Evolutionary conservation across 495 filamentous ascomycete genomes (phyloP).

Genomic region (Penicillium chermesinum): DNA sequence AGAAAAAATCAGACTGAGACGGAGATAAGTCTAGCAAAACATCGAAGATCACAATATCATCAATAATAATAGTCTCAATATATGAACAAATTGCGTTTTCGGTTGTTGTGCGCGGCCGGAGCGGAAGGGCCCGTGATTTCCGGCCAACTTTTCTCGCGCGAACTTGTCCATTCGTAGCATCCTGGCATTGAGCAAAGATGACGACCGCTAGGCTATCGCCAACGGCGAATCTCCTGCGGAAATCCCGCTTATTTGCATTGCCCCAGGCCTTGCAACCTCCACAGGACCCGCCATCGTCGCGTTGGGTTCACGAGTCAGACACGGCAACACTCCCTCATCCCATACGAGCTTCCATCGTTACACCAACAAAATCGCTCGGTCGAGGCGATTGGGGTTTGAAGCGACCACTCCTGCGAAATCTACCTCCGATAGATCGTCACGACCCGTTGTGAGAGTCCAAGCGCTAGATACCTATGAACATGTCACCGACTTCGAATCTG

Average conservation of each 20-base stretch:
- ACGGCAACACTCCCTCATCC: constrained; percentile 73
- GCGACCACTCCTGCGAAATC: constrained; percentile 71
- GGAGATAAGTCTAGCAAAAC: too few species aligned
- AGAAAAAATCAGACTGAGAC: too few species aligned
- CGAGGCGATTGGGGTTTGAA: constrained; percentile 96
- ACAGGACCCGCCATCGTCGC: constrained; percentile 35
- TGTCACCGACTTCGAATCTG: constrained; percentile 83
- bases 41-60: too few species aligned
- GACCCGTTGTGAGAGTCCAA: constrained; percentile 63
- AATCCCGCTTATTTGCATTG: constrained; percentile 61
- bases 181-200: constrained; percentile 36
- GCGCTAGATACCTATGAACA: constrained; percentile 84
- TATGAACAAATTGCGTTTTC: constrained; percentile 6
- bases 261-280: constrained; percentile 51
- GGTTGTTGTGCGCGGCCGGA: constrained; percentile 16
- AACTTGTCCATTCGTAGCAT: constrained; percentile 17
- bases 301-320: constrained; percentile 45
- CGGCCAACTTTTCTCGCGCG: constrained; percentile 37
- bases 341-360: constrained; percentile 79
- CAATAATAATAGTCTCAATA: too few species aligned
- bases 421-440: constrained; percentile 60
- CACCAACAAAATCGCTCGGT: constrained; percentile 64
- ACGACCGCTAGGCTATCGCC: constrained; percentile 49
- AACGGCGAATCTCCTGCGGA: constrained; percentile 58
- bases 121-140: constrained; percentile 15